phyloP scores from a whole-genome alignment of 2,329 filamentous ascomycete species.

The Cladosporium velox region DNA sequence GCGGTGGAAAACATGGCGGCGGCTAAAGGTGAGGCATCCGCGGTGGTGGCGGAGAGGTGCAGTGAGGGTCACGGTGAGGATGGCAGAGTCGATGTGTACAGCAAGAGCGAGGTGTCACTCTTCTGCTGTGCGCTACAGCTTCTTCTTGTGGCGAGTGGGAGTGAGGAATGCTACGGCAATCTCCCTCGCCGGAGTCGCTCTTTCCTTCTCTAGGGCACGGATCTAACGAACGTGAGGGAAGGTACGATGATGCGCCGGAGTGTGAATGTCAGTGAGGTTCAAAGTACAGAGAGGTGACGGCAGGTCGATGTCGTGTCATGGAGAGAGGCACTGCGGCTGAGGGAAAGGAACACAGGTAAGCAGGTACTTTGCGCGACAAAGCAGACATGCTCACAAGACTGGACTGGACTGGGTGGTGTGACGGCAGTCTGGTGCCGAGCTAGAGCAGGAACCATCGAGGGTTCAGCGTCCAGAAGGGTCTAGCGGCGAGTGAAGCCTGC shows the following conservation, averaged over 20 bases:
- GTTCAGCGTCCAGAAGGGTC: background rate
- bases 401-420: background rate
- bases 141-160: background rate
- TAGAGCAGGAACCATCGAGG: background rate
- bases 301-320: background rate
- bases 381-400: background rate
- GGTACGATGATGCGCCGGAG: background rate
- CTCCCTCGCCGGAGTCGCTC: conserved; percentile 2
- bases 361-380: background rate
- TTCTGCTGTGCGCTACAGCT: background rate
- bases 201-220: background rate
- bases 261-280: background rate
- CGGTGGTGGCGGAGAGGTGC: background rate
- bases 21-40: conserved; percentile 5
- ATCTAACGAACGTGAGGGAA: background rate
- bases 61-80: background rate
- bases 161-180: conserved; percentile 10
- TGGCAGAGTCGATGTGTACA: background rate
- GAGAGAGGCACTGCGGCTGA: background rate
- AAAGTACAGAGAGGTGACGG: background rate
- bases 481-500: background rate
- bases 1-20: conserved; percentile 11
- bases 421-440: background rate
- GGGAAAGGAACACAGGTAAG: background rate
- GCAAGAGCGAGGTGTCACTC: background rate